Evolutionary conservation across 768 basidiomycete genomes (phyloP).

Genomic region (Megacollybia marginata): DNA sequence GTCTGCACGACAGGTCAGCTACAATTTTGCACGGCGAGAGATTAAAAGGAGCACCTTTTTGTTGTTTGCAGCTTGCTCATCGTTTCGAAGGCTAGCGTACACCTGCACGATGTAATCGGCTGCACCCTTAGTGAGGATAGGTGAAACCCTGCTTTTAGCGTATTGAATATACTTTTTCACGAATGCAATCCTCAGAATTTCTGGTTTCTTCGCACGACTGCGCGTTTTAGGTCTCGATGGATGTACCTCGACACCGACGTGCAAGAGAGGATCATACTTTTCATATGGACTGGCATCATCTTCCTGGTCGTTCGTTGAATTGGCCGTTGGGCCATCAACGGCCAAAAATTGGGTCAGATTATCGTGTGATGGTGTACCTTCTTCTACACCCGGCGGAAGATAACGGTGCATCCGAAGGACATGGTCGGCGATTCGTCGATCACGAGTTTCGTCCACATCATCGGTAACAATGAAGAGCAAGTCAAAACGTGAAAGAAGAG

Average conservation of each 20-base stretch:
- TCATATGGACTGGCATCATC: slow-evolving; percentile 81
- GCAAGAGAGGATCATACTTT: slow-evolving; percentile 93
- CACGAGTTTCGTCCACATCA: slow-evolving; percentile 92
- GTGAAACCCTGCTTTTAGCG: slow-evolving; percentile 82
- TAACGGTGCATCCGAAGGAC: slow-evolving; percentile 97
- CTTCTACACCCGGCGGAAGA: slow-evolving; percentile 91
- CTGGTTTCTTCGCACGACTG: slow-evolving; percentile 56
- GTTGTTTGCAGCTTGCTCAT: slow-evolving; percentile 81
- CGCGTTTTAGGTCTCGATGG: slow-evolving; percentile 45
- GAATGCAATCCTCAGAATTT: slow-evolving; percentile 88
- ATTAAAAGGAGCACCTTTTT: slow-evolving; percentile 54
- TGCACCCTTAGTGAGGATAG: slow-evolving; percentile 85
- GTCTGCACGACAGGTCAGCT: slow-evolving; percentile 48
- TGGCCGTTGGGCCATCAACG: slow-evolving; percentile 68
- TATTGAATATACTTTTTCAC: slow-evolving; percentile 99
- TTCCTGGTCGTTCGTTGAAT: slow-evolving; percentile 43
- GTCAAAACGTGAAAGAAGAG: slow-evolving; percentile 97
- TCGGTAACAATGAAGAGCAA: slow-evolving; percentile 96
- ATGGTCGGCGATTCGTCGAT: slow-evolving; percentile 94
- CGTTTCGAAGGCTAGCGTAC: slow-evolving; percentile 87
- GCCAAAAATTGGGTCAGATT: slow-evolving; percentile 82
- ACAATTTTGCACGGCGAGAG: slow-evolving; percentile 2
- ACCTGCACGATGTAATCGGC: slow-evolving; percentile 91
- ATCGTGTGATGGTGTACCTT: slow-evolving; percentile 88
- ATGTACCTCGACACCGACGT: slow-evolving; percentile 63